phyloP scores from a whole-genome alignment of 495 filamentous ascomycete species.

The Cudoniella acicularis region DNA sequence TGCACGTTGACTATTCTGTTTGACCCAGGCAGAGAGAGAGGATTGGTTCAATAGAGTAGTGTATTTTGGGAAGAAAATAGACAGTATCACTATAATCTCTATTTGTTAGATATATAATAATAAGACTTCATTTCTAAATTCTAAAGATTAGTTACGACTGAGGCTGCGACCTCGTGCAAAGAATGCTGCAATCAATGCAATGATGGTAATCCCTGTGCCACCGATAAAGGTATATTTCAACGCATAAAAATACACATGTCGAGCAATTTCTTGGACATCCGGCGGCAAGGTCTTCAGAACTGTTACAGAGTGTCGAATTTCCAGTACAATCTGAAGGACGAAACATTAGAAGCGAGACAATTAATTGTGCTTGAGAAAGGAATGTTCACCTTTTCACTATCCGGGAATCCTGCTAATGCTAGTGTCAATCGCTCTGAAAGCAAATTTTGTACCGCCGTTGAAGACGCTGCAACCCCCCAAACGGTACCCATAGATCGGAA shows the following conservation, averaged over 20 bases:
- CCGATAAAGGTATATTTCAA: constrained; percentile 52
- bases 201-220: constrained; percentile 45
- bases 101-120: too few species aligned
- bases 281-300: constrained; percentile 50
- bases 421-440: constrained; percentile 51
- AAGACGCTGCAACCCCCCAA: constrained; percentile 61
- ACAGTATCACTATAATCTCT: too few species aligned
- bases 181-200: constrained; percentile 47
- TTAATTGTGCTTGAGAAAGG: constrained; percentile 16
- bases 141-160: background rate
- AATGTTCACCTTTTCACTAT: constrained; percentile 60
- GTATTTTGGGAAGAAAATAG: too few species aligned
- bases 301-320: constrained; percentile 59
- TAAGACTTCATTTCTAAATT: too few species aligned
- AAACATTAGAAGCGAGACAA: constrained; percentile 10
- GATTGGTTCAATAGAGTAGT: too few species aligned
- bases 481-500: constrained; percentile 61
- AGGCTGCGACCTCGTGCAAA: constrained; percentile 48
- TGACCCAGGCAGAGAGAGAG: too few species aligned
- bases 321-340: constrained; percentile 47
- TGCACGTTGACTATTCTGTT: too few species aligned
- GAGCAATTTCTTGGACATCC: constrained; percentile 55
- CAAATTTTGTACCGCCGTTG: constrained; percentile 61
- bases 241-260: constrained; percentile 56
- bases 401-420: constrained; percentile 57